Percentiles rank a stretch among this genome's conserved stretches.
These are phyloP conservation scores for Phytophthora vignae DNA, from an alignment of 352 stramenopile genomes.

Conservation along the genomic window DNA sequence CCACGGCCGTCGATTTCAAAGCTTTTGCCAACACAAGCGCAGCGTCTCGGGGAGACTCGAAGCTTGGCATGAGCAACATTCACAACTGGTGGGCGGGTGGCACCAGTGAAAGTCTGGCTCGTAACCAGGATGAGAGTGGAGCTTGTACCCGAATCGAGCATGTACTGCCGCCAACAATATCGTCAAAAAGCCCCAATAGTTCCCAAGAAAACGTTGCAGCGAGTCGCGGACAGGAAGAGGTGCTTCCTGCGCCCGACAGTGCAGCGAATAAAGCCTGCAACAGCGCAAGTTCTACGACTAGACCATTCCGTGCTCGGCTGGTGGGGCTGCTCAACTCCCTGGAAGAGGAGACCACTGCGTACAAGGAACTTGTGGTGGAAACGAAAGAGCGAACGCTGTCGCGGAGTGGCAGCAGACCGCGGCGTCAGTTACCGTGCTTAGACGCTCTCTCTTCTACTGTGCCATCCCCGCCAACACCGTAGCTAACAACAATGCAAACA, in stretches of 20 bases:
- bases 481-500: neutral
- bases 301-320: conserved; percentile 64
- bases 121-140: conserved; percentile 26
- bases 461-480: conserved; percentile 6
- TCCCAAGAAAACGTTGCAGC: neutral
- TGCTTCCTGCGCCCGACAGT: conserved; percentile 10
- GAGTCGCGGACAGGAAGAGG: neutral
- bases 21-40: neutral
- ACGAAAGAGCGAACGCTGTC: conserved; percentile 32
- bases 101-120: conserved; percentile 1
- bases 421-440: conserved; percentile 28
- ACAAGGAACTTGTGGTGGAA: conserved; percentile 31
- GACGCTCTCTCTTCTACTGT: conserved; percentile 4
- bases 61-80: conserved; percentile 42
- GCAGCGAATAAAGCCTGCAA: conserved; percentile 19
- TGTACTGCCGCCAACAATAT: neutral
- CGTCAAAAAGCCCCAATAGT: neutral
- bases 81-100: conserved; percentile 67
- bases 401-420: conserved; percentile 10
- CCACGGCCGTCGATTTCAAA: conserved; percentile 42
- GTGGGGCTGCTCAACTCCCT: conserved; percentile 73
- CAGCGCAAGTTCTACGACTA: conserved; percentile 29
- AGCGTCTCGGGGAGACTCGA: conserved; percentile 13
- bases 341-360: conserved; percentile 73
- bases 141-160: conserved; percentile 7